Evolutionary conservation across 2,329 filamentous ascomycete genomes (phyloP).

Genomic region (Penicillium sp.): DNA sequence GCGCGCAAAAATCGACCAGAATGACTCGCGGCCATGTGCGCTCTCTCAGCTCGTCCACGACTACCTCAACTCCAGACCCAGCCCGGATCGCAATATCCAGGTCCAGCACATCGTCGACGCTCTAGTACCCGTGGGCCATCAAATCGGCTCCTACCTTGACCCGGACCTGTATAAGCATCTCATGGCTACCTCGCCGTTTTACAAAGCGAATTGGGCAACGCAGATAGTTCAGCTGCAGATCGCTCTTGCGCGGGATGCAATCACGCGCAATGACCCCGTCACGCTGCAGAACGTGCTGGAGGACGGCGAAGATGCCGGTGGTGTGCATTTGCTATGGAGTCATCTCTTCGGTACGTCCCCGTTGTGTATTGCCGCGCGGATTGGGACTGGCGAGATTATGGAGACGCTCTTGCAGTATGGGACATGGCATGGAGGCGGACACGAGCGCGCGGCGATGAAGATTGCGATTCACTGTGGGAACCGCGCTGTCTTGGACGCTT

Average conservation of each 20-base stretch:
- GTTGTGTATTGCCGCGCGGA: not conserved
- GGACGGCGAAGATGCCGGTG: not conserved
- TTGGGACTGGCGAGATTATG: not conserved
- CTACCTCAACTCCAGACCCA: not conserved
- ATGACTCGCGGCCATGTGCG: not conserved
- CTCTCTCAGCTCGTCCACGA: not conserved
- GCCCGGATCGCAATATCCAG: not conserved
- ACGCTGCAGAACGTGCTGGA: not conserved
- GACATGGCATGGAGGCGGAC: not conserved
- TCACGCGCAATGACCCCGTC: not conserved
- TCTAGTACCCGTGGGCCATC: not conserved
- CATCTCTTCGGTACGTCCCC: not conserved
- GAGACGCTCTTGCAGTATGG: not conserved
- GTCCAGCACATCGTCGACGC: not conserved
- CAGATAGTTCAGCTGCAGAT: not conserved
- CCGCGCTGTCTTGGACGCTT: not conserved
- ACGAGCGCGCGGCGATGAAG: not conserved
- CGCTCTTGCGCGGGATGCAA: not conserved
- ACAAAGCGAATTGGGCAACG: not conserved
- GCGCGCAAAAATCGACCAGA: not conserved
- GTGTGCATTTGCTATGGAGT: not conserved
- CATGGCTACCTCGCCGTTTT: not conserved
- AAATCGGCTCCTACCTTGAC: not conserved
- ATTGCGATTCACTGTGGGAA: not conserved
- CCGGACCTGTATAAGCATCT: not conserved